Evolutionary conservation across 73 alveolate species (phyloP).

Genomic region (Breviolum minutum): DNA sequence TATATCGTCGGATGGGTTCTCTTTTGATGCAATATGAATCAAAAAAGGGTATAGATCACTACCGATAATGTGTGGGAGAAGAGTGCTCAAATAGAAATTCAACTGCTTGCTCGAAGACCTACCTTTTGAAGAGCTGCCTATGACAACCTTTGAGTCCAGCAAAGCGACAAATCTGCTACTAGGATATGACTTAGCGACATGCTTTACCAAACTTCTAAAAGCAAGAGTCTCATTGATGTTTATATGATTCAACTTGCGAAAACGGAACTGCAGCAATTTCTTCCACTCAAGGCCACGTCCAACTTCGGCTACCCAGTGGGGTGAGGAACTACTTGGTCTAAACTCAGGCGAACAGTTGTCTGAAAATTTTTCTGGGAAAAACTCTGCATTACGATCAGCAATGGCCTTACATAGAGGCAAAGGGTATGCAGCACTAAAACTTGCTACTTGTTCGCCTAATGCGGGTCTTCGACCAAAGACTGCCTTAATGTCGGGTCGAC

Average conservation of each 20-base stretch:
- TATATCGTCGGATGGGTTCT: background rate
- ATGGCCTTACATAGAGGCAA: background rate
- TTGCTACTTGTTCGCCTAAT: background rate
- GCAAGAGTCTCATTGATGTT: background rate
- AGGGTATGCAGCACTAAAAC: background rate
- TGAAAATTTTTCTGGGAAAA: too few relatives aligned
- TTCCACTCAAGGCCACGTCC: constrained; percentile 11
- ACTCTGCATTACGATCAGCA: background rate
- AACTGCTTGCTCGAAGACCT: background rate
- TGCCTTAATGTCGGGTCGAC: background rate
- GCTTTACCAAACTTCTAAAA: background rate
- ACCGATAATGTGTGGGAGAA: background rate
- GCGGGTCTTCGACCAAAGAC: background rate
- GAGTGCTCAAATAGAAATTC: background rate
- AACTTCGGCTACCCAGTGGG: background rate
- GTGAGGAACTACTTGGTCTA: background rate
- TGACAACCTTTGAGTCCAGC: background rate
- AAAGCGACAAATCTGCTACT: background rate
- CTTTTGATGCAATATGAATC: background rate
- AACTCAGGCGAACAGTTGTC: background rate
- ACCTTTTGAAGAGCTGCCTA: background rate
- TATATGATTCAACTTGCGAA: background rate
- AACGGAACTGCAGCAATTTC: background rate
- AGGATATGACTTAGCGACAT: background rate
- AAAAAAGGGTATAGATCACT: background rate